These are phyloP conservation scores for Russula brevipes DNA, from an alignment of 768 basidiomycete species.

Conservation along the genomic window DNA sequence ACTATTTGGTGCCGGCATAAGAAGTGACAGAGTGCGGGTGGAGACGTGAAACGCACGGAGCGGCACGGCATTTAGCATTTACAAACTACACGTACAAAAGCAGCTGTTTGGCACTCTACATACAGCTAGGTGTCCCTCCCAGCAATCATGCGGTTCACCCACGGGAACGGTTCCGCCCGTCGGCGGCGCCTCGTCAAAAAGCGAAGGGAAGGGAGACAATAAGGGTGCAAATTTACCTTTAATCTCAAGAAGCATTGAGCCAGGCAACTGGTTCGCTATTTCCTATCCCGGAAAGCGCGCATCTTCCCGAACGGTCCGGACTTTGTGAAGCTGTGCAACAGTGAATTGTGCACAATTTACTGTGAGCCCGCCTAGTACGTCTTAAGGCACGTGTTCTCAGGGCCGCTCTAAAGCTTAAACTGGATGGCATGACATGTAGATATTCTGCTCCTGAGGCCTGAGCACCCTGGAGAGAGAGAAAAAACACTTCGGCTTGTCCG, in stretches of 20 bases:
- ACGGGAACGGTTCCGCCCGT: background rate
- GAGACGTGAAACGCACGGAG: conserved; percentile 20
- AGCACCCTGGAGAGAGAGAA: background rate
- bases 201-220: background rate
- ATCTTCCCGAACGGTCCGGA: conserved; percentile 14
- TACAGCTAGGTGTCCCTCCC: too few species aligned
- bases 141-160: background rate
- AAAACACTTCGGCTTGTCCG: background rate
- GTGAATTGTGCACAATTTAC: background rate
- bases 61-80: conserved; percentile 20
- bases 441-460: background rate
- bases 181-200: too few species aligned
- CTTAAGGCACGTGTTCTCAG: conserved; percentile 13
- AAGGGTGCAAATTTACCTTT: conserved; percentile 22
- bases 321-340: background rate
- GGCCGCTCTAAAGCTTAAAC: conserved; percentile 16
- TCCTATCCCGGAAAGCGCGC: background rate
- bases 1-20: conserved; percentile 24
- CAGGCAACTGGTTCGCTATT: background rate
- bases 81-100: conserved; percentile 11
- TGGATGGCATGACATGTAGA: background rate
- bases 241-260: conserved; percentile 18
- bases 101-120: background rate
- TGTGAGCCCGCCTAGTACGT: background rate
- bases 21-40: conserved; percentile 6